Evolutionary conservation across 805 yeast genomes (phyloP).

Genomic region (Barnettozyma siamensis): DNA sequence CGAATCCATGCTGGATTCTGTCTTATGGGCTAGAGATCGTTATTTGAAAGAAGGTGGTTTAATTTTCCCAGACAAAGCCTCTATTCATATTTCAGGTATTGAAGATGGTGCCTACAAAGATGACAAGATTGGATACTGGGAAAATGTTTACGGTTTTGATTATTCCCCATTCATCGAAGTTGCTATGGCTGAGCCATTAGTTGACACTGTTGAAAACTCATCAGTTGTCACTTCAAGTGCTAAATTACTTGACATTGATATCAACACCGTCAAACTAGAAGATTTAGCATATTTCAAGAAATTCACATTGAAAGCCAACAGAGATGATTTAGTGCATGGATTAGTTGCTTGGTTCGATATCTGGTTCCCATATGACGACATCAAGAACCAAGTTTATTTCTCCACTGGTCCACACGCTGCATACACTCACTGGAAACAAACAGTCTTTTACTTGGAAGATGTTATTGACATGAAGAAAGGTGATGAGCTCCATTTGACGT

Average conservation of each 20-base stretch:
- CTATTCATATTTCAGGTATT: conserved; percentile 83
- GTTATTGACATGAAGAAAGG: conserved; percentile 73
- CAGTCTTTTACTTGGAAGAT: conserved; percentile 84
- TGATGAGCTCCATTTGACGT: conserved; percentile 64
- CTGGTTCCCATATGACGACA: conserved; percentile 63
- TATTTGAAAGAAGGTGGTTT: conserved; percentile 76
- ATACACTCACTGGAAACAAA: conserved; percentile 99
- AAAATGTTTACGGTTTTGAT: conserved; percentile 95
- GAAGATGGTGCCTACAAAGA: conserved; percentile 91
- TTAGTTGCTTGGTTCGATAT: conserved; percentile 93
- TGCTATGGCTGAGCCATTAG: conserved; percentile 91
- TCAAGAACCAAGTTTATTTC: conserved; percentile 58
- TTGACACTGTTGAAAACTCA: conserved; percentile 84
- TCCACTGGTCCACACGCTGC: conserved; percentile 92
- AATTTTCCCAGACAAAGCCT: conserved; percentile 91
- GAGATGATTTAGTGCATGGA: conserved; percentile 83
- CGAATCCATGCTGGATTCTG: conserved; percentile 98
- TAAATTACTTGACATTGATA: conserved; percentile 74
- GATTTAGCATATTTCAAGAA: conserved; percentile 70
- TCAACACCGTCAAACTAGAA: conserved; percentile 80
- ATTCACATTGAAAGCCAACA: conserved; percentile 68
- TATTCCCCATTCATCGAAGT: conserved; percentile 83
- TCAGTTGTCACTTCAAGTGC: conserved; percentile 69
- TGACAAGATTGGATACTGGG: conserved; percentile 92
- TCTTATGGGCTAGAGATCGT: conserved; percentile 86